These are phyloP conservation scores for Trypanosoma scelopori DNA, from an alignment of 208 protist genomes.

Conservation along the genomic window DNA sequence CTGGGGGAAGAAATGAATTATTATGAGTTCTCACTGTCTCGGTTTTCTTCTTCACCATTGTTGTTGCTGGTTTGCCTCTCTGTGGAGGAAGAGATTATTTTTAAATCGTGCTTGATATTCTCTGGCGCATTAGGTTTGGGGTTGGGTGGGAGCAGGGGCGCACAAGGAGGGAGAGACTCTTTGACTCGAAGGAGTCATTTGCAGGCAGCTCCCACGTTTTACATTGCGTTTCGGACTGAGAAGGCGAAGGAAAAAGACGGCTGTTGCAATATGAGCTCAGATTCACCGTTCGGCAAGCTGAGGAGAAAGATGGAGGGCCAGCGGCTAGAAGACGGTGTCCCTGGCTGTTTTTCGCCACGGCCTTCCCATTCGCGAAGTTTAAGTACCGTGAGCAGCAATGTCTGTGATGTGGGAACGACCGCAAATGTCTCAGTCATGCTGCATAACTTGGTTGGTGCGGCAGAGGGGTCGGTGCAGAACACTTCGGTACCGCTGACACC, in stretches of 20 bases:
- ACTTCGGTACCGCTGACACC: background rate
- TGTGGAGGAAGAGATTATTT: background rate
- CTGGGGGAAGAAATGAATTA: too few relatives aligned
- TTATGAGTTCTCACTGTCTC: background rate
- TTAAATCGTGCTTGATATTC: background rate
- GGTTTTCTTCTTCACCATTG: slow-evolving; percentile 4
- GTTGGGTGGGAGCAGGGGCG: background rate
- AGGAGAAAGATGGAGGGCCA: slow-evolving; percentile 39
- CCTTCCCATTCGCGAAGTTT: slow-evolving; percentile 25
- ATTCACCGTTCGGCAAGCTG: slow-evolving; percentile 49
- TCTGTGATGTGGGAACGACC: background rate
- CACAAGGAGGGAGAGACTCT: background rate
- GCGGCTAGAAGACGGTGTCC: slow-evolving; percentile 8
- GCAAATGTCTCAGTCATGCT: background rate
- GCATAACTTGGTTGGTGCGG: background rate
- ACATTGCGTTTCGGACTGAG: background rate
- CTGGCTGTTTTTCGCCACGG: slow-evolving; percentile 28
- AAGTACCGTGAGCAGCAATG: slow-evolving; percentile 10
- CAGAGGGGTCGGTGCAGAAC: background rate
- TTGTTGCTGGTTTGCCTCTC: background rate
- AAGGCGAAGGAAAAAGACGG: background rate
- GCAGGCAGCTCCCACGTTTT: background rate
- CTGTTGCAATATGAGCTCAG: slow-evolving; percentile 37
- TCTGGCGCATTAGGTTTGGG: background rate
- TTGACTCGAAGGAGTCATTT: background rate